Conservation (phyloP, 768 basidiomycete species). For the Pholiota conissans region DNA sequence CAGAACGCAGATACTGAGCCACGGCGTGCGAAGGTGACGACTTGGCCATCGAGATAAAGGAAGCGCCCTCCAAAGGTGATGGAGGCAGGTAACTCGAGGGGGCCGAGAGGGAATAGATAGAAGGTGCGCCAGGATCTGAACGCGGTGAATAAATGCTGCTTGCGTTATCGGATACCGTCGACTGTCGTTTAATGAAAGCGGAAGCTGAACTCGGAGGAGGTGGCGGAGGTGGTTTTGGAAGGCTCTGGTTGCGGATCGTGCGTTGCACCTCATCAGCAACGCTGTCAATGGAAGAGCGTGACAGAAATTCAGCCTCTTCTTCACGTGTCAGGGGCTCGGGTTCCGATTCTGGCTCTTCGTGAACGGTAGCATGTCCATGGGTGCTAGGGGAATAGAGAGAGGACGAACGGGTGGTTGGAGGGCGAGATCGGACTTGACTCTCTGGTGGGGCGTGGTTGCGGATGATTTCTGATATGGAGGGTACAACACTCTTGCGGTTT, state of each 20-base stretch:
- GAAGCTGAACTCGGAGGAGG: constrained; percentile 33
- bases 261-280: constrained; percentile 80
- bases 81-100: constrained; percentile 43
- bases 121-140: constrained; percentile 53
- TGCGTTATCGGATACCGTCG: constrained; percentile 55
- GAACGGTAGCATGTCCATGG: constrained; percentile 44
- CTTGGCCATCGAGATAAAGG: constrained; percentile 40
- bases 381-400: constrained; percentile 47
- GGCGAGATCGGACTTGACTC: constrained; percentile 48
- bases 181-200: constrained; percentile 48
- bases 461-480: constrained; percentile 89
- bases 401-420: constrained; percentile 42
- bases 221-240: constrained; percentile 35
- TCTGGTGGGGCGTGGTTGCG: constrained; percentile 71
- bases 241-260: constrained; percentile 63
- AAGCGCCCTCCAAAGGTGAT: constrained; percentile 45
- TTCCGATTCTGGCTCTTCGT: constrained; percentile 58
- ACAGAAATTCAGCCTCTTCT: constrained; percentile 65
- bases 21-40: constrained; percentile 67
- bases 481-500: constrained; percentile 53
- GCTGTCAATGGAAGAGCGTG: constrained; percentile 86
- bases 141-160: constrained; percentile 55
- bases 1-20: constrained; percentile 85
- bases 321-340: constrained; percentile 46
- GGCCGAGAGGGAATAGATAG: constrained; percentile 51